Base-by-base conservation (phyloP, 352 stramenopile genomes). In the Pythium dissotocum region DNA sequence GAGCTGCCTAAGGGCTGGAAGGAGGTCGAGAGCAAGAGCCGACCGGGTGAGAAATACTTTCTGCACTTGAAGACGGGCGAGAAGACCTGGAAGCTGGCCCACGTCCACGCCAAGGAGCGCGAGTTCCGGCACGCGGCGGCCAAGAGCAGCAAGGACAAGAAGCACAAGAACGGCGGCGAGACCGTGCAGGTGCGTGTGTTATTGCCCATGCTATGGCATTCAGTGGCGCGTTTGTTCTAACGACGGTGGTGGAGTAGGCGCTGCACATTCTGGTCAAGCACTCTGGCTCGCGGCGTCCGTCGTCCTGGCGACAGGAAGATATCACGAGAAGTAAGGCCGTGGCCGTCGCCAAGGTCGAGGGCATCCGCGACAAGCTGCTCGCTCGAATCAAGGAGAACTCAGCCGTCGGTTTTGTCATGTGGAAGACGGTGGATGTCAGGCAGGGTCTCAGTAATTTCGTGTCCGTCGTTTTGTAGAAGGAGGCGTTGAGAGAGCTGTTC, bases 241-340 rank as follows among this genome's bases (percentile, higher is more conserved):
- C 28, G 28, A 30, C 2, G 2, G 49, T 36, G 14, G 24, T 18
- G 53, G 56, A 67, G 8, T 65, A 91, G 71, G 84, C 84, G 61
- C 76, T 93, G 59, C 90, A 97, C 75, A 91, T 97, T 66, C 75
- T 97, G 57, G 86, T 96, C 51, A 97, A 97, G 72, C 90, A 97
- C 77, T 71, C 80, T 1, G 87, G 81, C 54, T 95, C 86, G 55
- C 80, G 88, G 33, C 80, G 85, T 38, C 88, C 89, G 55, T 93
- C 89, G 44, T 95, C 87, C 6, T 97, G 90, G 90, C 82, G 89
- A 64, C 87, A 96, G 72, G 86, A 96, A 58, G 80, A 69, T 33
- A 95, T 97, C 72, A 97, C 87, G 40, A 78, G 87, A 69, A 94
- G 83, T 68, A 97, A 97, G 63, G 85, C 86, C 21, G 88, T 97